Percentiles rank a stretch among this genome's conserved stretches.
phyloP scores from a whole-genome alignment of 768 basidiomycete species.

The Trametes maxima region DNA sequence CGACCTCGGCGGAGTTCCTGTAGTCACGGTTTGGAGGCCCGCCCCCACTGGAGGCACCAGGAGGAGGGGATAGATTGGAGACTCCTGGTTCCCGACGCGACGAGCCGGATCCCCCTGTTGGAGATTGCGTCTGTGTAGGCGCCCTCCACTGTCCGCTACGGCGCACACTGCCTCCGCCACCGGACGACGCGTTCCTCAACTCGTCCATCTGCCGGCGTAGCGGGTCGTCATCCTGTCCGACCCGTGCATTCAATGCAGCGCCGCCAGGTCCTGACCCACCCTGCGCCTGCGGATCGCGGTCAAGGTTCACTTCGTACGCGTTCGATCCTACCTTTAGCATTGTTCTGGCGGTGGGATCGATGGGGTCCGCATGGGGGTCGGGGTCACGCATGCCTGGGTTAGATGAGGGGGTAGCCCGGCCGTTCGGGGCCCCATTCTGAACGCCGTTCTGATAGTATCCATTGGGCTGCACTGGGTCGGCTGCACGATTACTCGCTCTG shows the following conservation, averaged over 20 bases:
- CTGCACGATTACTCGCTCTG: constrained; percentile 27
- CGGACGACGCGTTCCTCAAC: constrained; percentile 33
- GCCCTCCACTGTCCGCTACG: constrained; percentile 37
- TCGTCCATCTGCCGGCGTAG: constrained; percentile 68
- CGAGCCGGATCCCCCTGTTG: constrained; percentile 19
- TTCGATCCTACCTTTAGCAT: constrained; percentile 72
- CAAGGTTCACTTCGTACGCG: constrained; percentile 49
- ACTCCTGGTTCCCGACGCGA: constrained; percentile 16
- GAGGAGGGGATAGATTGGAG: constrained; percentile 43
- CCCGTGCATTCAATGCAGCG: constrained; percentile 24
- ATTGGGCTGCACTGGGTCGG: background rate
- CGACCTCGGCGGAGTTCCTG: constrained; percentile 69
- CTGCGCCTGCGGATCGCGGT: constrained; percentile 30
- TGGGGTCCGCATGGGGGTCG: constrained; percentile 58
- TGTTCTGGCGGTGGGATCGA: constrained; percentile 61
- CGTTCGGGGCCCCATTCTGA: constrained; percentile 16
- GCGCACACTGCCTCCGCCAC: constrained; percentile 49
- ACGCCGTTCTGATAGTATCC: constrained; percentile 11
- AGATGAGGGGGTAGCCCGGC: constrained; percentile 14
- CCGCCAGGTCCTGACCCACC: constrained; percentile 18
- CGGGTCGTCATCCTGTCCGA: constrained; percentile 55
- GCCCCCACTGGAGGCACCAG: constrained; percentile 25
- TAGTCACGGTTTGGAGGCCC: constrained; percentile 55
- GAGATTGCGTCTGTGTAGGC: constrained; percentile 22
- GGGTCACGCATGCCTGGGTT: constrained; percentile 19